Evolutionary conservation across 169 alveolate genomes (phyloP).

Genomic region (Cryptosporidium parvum): DNA sequence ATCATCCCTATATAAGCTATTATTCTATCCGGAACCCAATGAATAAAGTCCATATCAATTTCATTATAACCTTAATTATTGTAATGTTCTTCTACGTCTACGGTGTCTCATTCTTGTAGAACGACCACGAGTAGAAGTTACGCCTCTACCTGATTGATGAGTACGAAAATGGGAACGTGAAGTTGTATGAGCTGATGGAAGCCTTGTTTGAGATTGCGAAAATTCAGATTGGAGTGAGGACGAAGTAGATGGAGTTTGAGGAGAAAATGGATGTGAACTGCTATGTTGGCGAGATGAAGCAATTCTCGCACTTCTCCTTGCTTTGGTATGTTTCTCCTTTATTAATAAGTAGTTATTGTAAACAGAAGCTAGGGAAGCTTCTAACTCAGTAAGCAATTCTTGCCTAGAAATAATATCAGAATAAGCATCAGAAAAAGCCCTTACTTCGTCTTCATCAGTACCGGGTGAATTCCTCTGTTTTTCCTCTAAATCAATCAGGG

Average conservation of each 20-base stretch:
- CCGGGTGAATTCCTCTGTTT: not conserved
- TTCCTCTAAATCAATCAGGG: conserved; percentile 10
- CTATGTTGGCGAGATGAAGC: not conserved
- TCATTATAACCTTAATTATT: not conserved
- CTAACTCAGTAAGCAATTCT: not conserved
- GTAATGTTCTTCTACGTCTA: conserved; percentile 15
- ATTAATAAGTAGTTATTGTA: not conserved
- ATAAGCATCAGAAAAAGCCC: not conserved
- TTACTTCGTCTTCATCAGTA: not conserved
- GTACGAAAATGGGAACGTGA: not conserved
- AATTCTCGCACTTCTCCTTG: conserved; percentile 6
- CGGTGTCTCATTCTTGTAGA: conserved; percentile 8
- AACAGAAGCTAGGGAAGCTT: not conserved
- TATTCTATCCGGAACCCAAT: not conserved
- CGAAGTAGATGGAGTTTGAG: not conserved
- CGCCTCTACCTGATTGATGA: conserved; percentile 19
- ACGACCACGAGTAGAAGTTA: not conserved
- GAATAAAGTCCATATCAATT: not conserved
- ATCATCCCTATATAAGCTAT: not conserved
- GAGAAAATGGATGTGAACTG: not conserved
- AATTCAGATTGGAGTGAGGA: not conserved
- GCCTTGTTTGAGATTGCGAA: not conserved
- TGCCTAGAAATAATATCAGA: not conserved
- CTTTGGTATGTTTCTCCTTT: not conserved
- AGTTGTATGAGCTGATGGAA: not conserved